Evolutionary conservation across 163 green algal species (phyloP).

Genomic region (Chlamydomonas reinhardtii): DNA sequence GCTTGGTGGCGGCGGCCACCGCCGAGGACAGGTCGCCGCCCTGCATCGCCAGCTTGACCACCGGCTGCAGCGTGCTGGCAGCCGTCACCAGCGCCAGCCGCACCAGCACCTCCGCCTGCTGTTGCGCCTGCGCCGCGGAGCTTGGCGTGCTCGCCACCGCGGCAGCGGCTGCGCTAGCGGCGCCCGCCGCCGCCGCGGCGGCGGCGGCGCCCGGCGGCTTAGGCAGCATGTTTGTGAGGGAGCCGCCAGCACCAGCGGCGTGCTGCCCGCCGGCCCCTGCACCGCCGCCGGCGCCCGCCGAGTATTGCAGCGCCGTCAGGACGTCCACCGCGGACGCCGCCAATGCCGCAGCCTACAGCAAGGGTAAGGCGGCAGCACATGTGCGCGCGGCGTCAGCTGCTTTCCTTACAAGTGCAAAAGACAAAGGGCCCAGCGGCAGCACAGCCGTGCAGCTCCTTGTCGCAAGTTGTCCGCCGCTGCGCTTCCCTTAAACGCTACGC

Average conservation of each 20-base stretch:
- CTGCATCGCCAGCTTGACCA: conserved; percentile 37
- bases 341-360: background rate
- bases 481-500: too few species aligned
- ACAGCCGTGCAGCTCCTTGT: too few species aligned
- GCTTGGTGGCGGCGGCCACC: conserved; percentile 25
- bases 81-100: conserved; percentile 37
- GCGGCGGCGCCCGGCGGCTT: background rate
- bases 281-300: background rate
- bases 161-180: background rate
- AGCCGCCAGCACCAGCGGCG: background rate
- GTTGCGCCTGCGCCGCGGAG: background rate
- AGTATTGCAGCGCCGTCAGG: conserved; percentile 26
- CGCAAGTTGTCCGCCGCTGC: too few species aligned
- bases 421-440: too few species aligned
- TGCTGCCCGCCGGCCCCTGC: background rate
- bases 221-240: conserved; percentile 4
- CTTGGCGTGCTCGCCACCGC: too few species aligned
- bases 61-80: conserved; percentile 23
- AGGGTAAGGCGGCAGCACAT: too few species aligned
- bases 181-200: background rate
- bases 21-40: conserved; percentile 18
- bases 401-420: too few species aligned
- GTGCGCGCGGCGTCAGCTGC: too few species aligned
- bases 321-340: background rate
- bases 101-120: conserved; percentile 42